Evolutionary conservation across 1,139 yeast species (phyloP), one percentile per base, ranked within the genome.

Genomic region (Taphrina pruni): DNA sequence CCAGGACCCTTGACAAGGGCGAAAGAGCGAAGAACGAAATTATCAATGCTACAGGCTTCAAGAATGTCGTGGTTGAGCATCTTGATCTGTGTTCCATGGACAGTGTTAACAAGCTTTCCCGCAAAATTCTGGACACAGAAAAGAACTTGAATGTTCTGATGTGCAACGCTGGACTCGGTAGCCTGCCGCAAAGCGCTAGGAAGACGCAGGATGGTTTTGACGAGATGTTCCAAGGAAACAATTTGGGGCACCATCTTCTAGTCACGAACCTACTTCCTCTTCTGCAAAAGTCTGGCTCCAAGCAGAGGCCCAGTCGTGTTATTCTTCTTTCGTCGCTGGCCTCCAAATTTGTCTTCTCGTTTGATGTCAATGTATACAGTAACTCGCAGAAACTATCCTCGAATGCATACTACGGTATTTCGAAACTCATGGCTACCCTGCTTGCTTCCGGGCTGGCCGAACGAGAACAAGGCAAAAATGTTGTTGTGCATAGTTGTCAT

Each of bases 141-240:
- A 51, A 43, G 32, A 45, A 66, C 21, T 56, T 73, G 35, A 70
- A 73, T 65, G 71, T 72, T 39, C 32, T 73, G 56, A 62, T 72
- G 45, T 70, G 72, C 12, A 73, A 73, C 54, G 74, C 73, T 1
- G 74, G 74, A 7, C 41, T 57, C 8, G 69, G 69, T 7, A 21
- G 36, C 38, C 38, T 45, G 38, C 36, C 52, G 6, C 48, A 60
- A 21, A 46, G 38, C n/a, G 66, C 73, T 5, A 69, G 66, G 39
- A 60, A 71, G 58, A 73, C 72, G 6, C 66, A 52, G 12, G 73
- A 73, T 14, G 74, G 74, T 41, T 73, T 62, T 43, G 74, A 73
- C 46, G 52, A 89, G 39, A 96, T 90, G 76, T 79, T 89, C 71
- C 97, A 90, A 75, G 88, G 94, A 2, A 90, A 90, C 77, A 90